phyloP scores from a whole-genome alignment of 2,329 filamentous ascomycete genomes.

The Penicillium occitanis region DNA sequence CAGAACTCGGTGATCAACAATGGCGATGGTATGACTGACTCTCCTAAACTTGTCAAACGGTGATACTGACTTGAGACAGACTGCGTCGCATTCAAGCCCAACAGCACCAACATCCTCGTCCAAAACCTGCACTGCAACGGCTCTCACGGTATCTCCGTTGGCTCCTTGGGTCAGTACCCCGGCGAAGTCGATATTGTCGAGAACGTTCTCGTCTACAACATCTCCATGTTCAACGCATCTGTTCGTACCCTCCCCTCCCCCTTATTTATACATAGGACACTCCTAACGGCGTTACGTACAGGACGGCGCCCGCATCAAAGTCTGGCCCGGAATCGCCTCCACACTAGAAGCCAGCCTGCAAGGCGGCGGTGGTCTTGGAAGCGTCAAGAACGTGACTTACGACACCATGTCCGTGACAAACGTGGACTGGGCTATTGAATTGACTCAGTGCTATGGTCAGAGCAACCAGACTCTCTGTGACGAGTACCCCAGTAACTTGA shows the following conservation, averaged over 20 bases:
- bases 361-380: constrained; percentile 64
- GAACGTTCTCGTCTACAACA: constrained; percentile 65
- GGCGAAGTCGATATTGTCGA: constrained; percentile 66
- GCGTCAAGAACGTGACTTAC: constrained; percentile 67
- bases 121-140: constrained; percentile 68
- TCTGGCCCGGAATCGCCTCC: constrained; percentile 63
- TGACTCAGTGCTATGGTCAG: constrained; percentile 67
- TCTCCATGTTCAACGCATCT: constrained; percentile 57
- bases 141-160: constrained; percentile 71
- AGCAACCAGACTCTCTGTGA: constrained; percentile 63
- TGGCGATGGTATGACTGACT: constrained; percentile 53
- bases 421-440: constrained; percentile 64
- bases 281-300: constrained; percentile 34
- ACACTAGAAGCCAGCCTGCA: constrained; percentile 61
- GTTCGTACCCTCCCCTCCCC: constrained; percentile 35
- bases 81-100: constrained; percentile 73
- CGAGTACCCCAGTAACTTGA: constrained; percentile 45
- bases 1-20: constrained; percentile 66
- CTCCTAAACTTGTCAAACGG: background rate
- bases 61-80: constrained; percentile 40
- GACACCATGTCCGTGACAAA: constrained; percentile 61
- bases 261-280: constrained; percentile 34
- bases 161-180: constrained; percentile 67
- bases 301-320: constrained; percentile 70
- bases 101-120: constrained; percentile 66